These are phyloP conservation scores for Amanita subjunquillea DNA, from an alignment of 768 basidiomycete genomes.

Conservation along the genomic window DNA sequence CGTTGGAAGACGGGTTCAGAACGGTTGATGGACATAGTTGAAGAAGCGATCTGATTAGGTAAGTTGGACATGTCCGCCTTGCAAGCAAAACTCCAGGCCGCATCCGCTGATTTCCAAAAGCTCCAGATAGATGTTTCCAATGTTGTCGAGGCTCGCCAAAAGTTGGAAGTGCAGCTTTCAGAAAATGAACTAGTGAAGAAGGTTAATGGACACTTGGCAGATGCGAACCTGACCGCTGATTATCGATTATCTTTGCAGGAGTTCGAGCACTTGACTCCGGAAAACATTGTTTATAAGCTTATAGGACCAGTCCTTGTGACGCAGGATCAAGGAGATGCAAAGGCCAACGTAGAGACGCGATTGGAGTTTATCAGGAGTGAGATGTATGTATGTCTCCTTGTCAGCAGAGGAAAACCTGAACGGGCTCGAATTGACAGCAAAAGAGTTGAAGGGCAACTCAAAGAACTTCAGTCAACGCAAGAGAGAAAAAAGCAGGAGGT, in stretches of 20 bases:
- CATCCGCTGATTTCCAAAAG: slow-evolving; percentile 71
- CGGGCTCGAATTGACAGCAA: slow-evolving; percentile 25
- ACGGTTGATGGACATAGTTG: slow-evolving; percentile 39
- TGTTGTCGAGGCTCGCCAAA: slow-evolving; percentile 72
- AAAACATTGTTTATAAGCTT: slow-evolving; percentile 83
- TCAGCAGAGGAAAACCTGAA: not conserved
- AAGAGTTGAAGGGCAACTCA: slow-evolving; percentile 73
- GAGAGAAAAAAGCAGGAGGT: slow-evolving; percentile 84
- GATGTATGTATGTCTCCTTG: slow-evolving; percentile 51
- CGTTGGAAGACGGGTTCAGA: slow-evolving; percentile 57
- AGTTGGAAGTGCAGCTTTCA: slow-evolving; percentile 80
- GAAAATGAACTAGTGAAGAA: slow-evolving; percentile 93
- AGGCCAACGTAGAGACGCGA: slow-evolving; percentile 79
- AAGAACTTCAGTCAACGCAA: slow-evolving; percentile 64
- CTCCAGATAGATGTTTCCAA: slow-evolving; percentile 64
- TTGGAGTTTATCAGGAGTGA: slow-evolving; percentile 82
- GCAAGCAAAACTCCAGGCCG: slow-evolving; percentile 45
- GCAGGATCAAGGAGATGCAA: slow-evolving; percentile 84
- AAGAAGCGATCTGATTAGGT: not conserved
- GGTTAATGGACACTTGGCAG: slow-evolving; percentile 28
- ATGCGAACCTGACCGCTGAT: not conserved
- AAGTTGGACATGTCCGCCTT: slow-evolving; percentile 39
- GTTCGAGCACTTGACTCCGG: slow-evolving; percentile 60
- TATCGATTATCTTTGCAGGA: slow-evolving; percentile 44
- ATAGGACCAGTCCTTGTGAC: slow-evolving; percentile 85